Evolutionary conservation across 2,329 filamentous ascomycete species (phyloP).

Genomic region (Monilinia vaccinii-corymbosi): DNA sequence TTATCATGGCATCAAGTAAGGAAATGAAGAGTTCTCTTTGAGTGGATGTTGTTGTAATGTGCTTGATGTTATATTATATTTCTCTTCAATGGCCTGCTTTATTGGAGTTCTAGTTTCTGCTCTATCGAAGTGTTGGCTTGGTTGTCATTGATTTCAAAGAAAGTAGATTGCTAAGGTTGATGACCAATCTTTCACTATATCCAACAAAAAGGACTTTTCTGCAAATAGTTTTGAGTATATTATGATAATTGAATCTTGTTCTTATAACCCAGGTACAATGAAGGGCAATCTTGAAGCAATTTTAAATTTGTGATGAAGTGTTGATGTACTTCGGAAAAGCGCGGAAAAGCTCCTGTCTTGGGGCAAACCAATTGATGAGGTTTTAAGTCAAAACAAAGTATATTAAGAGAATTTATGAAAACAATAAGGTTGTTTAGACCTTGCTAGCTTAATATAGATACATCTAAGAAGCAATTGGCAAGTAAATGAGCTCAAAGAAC

Average conservation of each 20-base stretch:
- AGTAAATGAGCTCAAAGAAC: too few species aligned
- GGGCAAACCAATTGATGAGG: too few species aligned
- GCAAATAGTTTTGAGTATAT: not conserved
- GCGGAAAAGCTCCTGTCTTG: not conserved
- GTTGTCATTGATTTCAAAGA: not conserved
- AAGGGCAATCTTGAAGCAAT: not conserved
- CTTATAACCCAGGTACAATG: too few species aligned
- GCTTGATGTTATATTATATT: not conserved
- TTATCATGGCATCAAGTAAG: not conserved
- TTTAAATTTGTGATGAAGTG: not conserved
- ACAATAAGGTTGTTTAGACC: accelerated
- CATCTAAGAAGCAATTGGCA: not conserved
- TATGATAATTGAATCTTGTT: not conserved
- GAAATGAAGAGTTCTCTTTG: not conserved
- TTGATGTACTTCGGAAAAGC: not conserved
- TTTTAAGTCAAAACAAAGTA: not conserved
- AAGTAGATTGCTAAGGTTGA: not conserved
- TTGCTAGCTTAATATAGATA: too few species aligned
- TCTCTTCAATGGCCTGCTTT: not conserved
- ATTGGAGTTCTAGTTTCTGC: not conserved
- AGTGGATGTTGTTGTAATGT: not conserved
- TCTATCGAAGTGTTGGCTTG: not conserved
- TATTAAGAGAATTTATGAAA: not conserved
- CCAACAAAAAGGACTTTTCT: not conserved
- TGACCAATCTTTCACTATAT: not conserved